phyloP scores from a whole-genome alignment of 257 asterid genomes.

The Nicotiana benthamiana region DNA sequence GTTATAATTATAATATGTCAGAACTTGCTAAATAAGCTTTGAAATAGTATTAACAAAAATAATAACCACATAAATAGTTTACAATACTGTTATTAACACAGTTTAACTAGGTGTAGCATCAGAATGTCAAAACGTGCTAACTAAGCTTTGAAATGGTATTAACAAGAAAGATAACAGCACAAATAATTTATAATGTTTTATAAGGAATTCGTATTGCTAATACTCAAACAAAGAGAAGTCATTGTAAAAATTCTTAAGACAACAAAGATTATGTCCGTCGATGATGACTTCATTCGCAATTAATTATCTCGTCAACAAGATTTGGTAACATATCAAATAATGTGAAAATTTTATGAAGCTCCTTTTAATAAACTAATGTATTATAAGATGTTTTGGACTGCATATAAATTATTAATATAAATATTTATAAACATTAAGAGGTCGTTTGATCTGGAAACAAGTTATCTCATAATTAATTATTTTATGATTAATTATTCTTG shows the following conservation, averaged over 20 bases:
- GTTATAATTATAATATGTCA: background rate
- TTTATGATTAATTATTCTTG: no score
- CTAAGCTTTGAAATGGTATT: background rate
- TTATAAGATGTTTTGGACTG: background rate
- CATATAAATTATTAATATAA: background rate
- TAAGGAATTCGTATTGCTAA: background rate
- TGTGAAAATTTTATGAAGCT: background rate
- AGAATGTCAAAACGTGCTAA: background rate
- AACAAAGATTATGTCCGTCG: background rate
- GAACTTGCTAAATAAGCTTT: background rate
- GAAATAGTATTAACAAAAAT: background rate
- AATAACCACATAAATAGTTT: background rate
- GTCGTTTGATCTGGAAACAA: no score
- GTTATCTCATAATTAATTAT: no score
- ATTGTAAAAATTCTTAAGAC: no score
- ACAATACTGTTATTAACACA: background rate
- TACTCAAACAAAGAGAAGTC: background rate
- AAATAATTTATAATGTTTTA: background rate
- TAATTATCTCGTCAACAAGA: background rate
- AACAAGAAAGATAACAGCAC: background rate
- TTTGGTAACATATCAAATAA: background rate
- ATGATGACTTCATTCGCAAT: background rate
- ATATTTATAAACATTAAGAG: background rate
- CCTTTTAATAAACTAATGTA: background rate
- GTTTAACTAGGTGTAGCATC: background rate